Evolutionary conservation across 2,329 filamentous ascomycete species (phyloP).

Genomic region (Myriosclerotinia duriaeana): DNA sequence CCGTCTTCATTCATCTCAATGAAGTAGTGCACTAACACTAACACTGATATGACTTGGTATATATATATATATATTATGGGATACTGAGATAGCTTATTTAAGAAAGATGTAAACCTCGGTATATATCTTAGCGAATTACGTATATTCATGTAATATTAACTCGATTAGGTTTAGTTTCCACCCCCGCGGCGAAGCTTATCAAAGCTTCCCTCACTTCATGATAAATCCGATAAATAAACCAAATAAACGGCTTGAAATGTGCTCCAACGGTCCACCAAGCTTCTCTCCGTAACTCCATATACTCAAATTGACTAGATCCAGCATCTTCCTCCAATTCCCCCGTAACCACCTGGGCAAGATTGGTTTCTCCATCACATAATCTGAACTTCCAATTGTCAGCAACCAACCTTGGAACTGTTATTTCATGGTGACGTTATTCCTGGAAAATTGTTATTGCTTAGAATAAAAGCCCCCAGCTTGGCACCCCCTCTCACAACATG

Average conservation of each 20-base stretch:
- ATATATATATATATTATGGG: no score
- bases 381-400: constrained; percentile 9
- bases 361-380: not conserved
- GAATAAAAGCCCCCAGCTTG: constrained; percentile 11
- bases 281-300: constrained; percentile 8
- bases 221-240: constrained; percentile 11
- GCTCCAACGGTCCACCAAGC: not conserved
- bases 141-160: constrained; percentile 11
- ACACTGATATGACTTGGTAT: no score
- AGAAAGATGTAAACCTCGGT: no score
- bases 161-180: not conserved
- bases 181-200: constrained; percentile 15
- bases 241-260: no score
- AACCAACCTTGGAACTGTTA: not conserved
- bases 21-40: no score
- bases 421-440: not conserved
- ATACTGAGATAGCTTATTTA: no score
- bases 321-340: not conserved
- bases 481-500: constrained; percentile 29
- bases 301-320: not conserved
- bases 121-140: not conserved
- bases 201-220: not conserved
- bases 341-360: not conserved
- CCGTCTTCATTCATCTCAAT: no score
- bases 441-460: not conserved